These are phyloP conservation scores for Pseudoneurospora amorphoporcata DNA, from an alignment of 495 filamentous ascomycete genomes.

Conservation along the genomic window DNA sequence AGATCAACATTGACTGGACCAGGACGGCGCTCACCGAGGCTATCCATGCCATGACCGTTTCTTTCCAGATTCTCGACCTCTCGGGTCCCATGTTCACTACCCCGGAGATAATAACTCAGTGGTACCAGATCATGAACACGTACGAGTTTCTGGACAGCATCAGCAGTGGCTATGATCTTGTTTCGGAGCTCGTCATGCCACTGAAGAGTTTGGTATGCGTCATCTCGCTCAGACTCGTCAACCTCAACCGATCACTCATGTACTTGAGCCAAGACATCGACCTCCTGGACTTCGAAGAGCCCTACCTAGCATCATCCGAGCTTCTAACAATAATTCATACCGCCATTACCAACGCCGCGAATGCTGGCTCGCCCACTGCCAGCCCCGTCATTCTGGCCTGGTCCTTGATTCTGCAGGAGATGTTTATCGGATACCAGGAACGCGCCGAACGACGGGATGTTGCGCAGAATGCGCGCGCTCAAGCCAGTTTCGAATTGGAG, in stretches of 20 bases:
- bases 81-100: conserved; percentile 44
- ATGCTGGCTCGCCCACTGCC: conserved; percentile 36
- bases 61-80: conserved; percentile 59
- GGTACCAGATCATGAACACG: conserved; percentile 61
- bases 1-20: conserved; percentile 52
- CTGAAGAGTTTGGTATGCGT: conserved; percentile 59
- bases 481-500: conserved; percentile 40
- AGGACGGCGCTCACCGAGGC: conserved; percentile 55
- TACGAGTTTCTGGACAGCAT: conserved; percentile 51
- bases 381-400: conserved; percentile 66
- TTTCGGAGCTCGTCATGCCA: conserved; percentile 47
- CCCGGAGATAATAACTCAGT: conserved; percentile 47
- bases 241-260: conserved; percentile 43
- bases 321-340: conserved; percentile 56
- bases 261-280: conserved; percentile 32
- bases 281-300: conserved; percentile 31
- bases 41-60: conserved; percentile 58
- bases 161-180: conserved; percentile 24
- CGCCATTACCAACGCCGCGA: conserved; percentile 43
- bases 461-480: conserved; percentile 52
- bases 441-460: conserved; percentile 50
- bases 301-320: conserved; percentile 53
- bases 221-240: conserved; percentile 64
- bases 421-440: conserved; percentile 48
- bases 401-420: conserved; percentile 60